Conservation (phyloP, 371 early-diverging fungal genomes). For the Chytridium lagenaria region DNA sequence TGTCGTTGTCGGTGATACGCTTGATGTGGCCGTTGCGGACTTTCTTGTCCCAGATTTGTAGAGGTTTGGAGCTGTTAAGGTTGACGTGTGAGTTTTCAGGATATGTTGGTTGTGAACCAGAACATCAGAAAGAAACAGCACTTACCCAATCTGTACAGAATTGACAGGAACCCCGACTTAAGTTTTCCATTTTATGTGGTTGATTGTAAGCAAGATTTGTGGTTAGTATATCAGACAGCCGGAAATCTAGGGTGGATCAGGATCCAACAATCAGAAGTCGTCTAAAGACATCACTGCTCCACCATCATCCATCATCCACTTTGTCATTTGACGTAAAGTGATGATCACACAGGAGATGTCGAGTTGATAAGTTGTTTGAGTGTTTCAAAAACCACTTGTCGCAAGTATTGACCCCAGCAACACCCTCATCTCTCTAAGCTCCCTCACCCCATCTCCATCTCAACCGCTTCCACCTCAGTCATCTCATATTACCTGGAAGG, state of each 20-base stretch:
- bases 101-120: background rate
- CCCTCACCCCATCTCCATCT: too few relatives aligned
- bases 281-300: background rate
- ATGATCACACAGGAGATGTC: too few relatives aligned
- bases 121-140: too few relatives aligned
- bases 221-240: background rate
- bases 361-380: too few relatives aligned
- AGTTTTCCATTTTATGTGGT: background rate
- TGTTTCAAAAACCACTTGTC: too few relatives aligned
- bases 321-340: background rate
- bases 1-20: constrained; percentile 79
- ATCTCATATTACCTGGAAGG: constrained; percentile 66
- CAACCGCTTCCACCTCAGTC: too few relatives aligned
- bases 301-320: background rate
- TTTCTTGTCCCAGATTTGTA: constrained; percentile 83
- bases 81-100: background rate
- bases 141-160: constrained; percentile 88
- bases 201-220: background rate
- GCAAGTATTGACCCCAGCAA: too few relatives aligned
- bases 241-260: background rate
- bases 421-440: too few relatives aligned
- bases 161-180: constrained; percentile 85
- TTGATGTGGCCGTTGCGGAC: constrained; percentile 75
- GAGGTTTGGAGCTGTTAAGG: constrained; percentile 72
- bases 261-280: background rate